Percentiles rank a stretch among this genome's conserved stretches.
These are phyloP conservation scores for Cyberlindnera veronae DNA, from an alignment of 805 yeast species.

Conservation along the genomic window DNA sequence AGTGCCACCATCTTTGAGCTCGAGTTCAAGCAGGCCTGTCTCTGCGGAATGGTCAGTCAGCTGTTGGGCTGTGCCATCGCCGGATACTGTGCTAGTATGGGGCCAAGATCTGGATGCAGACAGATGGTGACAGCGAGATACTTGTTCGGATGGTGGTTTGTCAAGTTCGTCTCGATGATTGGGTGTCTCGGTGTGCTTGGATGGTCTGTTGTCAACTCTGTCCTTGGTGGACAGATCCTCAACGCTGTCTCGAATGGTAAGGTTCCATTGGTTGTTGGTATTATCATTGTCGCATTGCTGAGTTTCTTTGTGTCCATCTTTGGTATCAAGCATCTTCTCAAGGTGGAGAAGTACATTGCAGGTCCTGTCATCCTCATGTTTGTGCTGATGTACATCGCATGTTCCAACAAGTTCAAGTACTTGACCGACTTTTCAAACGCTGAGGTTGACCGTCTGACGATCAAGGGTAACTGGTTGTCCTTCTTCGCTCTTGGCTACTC, in stretches of 20 bases:
- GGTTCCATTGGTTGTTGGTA: slow-evolving; percentile 71
- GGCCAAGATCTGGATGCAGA: slow-evolving; percentile 86
- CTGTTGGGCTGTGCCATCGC: slow-evolving; percentile 72
- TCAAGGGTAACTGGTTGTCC: slow-evolving; percentile 66
- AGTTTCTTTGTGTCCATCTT: slow-evolving; percentile 68
- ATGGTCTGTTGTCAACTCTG: slow-evolving; percentile 93
- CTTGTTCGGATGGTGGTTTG: slow-evolving; percentile 83
- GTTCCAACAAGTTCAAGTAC: slow-evolving; percentile 43
- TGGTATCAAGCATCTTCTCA: slow-evolving; percentile 70
- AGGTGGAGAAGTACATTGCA: slow-evolving; percentile 64
- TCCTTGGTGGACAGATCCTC: slow-evolving; percentile 83
- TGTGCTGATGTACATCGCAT: slow-evolving; percentile 59
- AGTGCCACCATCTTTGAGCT: slow-evolving; percentile 72
- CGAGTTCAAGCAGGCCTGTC: slow-evolving; percentile 60
- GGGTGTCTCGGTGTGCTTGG: slow-evolving; percentile 77
- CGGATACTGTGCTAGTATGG: slow-evolving; percentile 82
- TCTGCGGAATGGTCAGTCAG: slow-evolving; percentile 61
- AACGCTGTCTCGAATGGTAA: slow-evolving; percentile 59
- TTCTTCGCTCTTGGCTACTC: slow-evolving; percentile 73
- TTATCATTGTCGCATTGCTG: slow-evolving; percentile 61
- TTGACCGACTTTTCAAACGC: slow-evolving; percentile 33
- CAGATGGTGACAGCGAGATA: slow-evolving; percentile 83
- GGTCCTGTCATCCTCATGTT: slow-evolving; percentile 68
- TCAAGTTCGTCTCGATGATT: slow-evolving; percentile 68
- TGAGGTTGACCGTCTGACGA: slow-evolving; percentile 34